phyloP scores from a whole-genome alignment of 176 grass and related monocot species.

The Eleusine indica region DNA sequence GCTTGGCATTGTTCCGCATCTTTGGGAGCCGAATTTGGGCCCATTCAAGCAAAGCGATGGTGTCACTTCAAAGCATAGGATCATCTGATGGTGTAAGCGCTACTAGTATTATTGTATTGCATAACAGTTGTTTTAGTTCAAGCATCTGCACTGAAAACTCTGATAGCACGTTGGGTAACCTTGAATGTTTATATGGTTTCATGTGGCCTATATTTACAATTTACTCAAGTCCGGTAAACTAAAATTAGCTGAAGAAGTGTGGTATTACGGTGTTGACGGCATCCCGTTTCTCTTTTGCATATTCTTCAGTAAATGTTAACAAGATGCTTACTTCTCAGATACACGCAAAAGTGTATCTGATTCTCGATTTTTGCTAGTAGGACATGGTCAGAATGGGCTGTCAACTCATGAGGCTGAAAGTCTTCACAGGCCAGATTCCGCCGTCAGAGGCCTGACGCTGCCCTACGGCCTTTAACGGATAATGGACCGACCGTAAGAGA shows the following conservation, averaged over 20 bases:
- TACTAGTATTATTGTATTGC: constrained; percentile 16
- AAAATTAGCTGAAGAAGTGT: too few species aligned
- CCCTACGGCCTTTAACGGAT: not conserved
- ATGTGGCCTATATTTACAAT: too few species aligned
- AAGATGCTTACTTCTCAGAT: too few species aligned
- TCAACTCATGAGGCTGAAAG: not conserved
- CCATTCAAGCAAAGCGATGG: constrained; percentile 33
- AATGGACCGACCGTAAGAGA: not conserved
- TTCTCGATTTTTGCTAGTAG: not conserved
- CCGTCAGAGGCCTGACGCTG: not conserved
- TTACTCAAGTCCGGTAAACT: too few species aligned
- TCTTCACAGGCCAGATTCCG: not conserved
- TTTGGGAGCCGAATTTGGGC: constrained; percentile 15
- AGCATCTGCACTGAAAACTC: not conserved
- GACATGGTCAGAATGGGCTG: too few species aligned
- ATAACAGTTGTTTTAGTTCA: constrained; percentile 21
- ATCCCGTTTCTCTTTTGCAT: too few species aligned
- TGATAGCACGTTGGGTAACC: not conserved
- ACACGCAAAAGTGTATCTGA: too few species aligned
- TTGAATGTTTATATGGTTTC: too few species aligned
- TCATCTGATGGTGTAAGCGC: constrained; percentile 2
- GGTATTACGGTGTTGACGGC: too few species aligned
- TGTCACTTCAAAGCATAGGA: constrained; percentile 36
- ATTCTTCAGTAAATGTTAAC: too few species aligned
- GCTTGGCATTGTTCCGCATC: not conserved